Percentiles rank a stretch among this genome's conserved stretches.
These are phyloP conservation scores for Gardenia jasminoides DNA, from an alignment of 257 asterid genomes.

Conservation along the genomic window DNA sequence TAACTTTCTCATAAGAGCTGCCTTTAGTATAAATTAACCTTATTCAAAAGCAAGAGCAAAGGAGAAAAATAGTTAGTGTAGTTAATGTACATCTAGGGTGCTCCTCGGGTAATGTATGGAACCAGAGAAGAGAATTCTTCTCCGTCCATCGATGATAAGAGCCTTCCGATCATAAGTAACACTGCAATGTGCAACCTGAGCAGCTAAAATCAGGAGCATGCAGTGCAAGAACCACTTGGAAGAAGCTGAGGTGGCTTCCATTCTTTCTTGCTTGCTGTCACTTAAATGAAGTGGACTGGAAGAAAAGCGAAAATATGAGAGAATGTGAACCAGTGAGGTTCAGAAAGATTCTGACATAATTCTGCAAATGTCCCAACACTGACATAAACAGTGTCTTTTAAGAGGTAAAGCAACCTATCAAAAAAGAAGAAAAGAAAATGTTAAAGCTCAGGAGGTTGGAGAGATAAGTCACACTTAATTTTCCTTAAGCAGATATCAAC, in stretches of 20 bases:
- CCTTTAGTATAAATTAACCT: not conserved
- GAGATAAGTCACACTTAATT: not conserved
- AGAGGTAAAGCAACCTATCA: not conserved
- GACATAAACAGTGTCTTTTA: slow-evolving; percentile 8
- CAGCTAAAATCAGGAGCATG: slow-evolving; percentile 31
- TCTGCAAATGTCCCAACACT: slow-evolving; percentile 21
- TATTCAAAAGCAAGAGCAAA: no score
- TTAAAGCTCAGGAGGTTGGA: not conserved
- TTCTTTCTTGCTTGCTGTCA: slow-evolving; percentile 20
- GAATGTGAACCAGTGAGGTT: not conserved
- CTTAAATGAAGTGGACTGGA: not conserved
- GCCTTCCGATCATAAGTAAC: slow-evolving; percentile 77
- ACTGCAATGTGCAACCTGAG: slow-evolving; percentile 45
- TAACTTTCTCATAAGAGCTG: not conserved
- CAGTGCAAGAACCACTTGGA: slow-evolving; percentile 40
- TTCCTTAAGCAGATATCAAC: not conserved
- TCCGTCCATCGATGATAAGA: slow-evolving; percentile 73
- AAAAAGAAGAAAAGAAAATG: not conserved
- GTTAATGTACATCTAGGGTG: slow-evolving; percentile 61
- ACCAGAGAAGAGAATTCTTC: slow-evolving; percentile 77
- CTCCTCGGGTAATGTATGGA: slow-evolving; percentile 99
- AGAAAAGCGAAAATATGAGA: not conserved
- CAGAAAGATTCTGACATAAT: slow-evolving; percentile 14
- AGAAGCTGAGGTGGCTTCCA: slow-evolving; percentile 55
- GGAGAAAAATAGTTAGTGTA: no score